Evolutionary conservation across 179 eudicot genomes (phyloP).

Genomic region (Drosera spatulata): DNA sequence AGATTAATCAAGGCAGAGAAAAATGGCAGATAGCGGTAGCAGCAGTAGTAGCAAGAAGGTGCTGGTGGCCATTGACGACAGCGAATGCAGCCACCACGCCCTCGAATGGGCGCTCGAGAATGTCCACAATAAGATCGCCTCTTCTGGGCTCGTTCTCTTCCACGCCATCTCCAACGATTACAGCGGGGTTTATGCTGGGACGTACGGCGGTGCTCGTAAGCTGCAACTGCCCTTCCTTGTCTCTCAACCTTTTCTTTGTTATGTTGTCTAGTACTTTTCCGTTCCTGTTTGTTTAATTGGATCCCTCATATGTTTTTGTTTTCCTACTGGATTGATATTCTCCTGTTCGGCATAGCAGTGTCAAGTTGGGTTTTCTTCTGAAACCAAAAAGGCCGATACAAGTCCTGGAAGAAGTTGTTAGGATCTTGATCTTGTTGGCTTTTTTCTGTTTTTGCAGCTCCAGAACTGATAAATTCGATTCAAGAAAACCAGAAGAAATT

Average conservation of each 20-base stretch:
- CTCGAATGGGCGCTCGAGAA: conserved; percentile 52
- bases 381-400: too few species aligned
- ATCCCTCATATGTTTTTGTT: too few species aligned
- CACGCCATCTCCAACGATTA: conserved; percentile 26
- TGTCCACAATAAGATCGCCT: conserved; percentile 14
- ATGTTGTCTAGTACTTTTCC: not conserved
- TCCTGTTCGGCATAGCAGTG: not conserved
- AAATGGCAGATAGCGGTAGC: conserved; percentile 8
- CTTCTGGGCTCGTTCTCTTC: conserved; percentile 28
- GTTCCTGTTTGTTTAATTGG: too few species aligned
- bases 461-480: conserved; percentile 25
- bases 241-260: not conserved
- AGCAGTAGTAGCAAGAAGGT: conserved; percentile 21
- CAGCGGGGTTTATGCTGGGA: conserved; percentile 28
- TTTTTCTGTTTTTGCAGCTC: conserved; percentile 19
- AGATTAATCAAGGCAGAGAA: not conserved
- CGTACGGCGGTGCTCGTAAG: conserved; percentile 37
- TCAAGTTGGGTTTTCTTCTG: too few species aligned
- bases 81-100: conserved; percentile 42
- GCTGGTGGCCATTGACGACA: conserved; percentile 58
- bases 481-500: conserved; percentile 35
- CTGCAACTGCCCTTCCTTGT: not conserved
- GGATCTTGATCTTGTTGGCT: not conserved
- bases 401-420: not conserved
- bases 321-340: too few species aligned